phyloP scores from a whole-genome alignment of 2,329 filamentous ascomycete species.

The Coniochaeta prunicola region DNA sequence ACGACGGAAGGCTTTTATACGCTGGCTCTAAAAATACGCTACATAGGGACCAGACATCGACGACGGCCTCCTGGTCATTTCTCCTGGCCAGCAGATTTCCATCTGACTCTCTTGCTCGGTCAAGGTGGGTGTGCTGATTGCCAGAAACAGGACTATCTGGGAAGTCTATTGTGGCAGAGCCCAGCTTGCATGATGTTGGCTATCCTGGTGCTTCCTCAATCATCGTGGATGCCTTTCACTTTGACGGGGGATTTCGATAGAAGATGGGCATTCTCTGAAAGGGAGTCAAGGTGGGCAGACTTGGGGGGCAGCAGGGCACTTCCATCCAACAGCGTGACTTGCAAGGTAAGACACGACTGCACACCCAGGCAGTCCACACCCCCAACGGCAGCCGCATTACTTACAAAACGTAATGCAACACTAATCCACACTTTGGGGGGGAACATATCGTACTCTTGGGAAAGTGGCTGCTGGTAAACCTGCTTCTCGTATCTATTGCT shows the following conservation, averaged over 20 bases:
- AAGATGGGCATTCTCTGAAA: slow-evolving; percentile 14
- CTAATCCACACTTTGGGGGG: background rate
- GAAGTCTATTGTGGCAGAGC: background rate
- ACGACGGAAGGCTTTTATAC: background rate
- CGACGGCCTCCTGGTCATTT: background rate
- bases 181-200: background rate
- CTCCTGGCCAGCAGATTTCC: background rate
- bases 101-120: slow-evolving; percentile 1
- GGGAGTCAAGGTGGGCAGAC: slow-evolving; percentile 5
- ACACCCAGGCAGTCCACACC: background rate
- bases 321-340: slow-evolving; percentile 21
- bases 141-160: background rate
- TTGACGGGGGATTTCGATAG: background rate
- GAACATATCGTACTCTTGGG: background rate
- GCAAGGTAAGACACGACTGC: slow-evolving; percentile 6
- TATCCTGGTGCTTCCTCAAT: background rate
- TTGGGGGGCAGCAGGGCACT: slow-evolving; percentile 10
- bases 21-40: slow-evolving; percentile 1
- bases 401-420: background rate
- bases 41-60: background rate
- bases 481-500: background rate
- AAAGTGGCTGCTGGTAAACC: background rate
- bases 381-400: background rate
- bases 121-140: slow-evolving; percentile 3
- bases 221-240: background rate